Base-by-base conservation (phyloP, 179 eudicot genomes). In the Sideroxylon spinosum region DNA sequence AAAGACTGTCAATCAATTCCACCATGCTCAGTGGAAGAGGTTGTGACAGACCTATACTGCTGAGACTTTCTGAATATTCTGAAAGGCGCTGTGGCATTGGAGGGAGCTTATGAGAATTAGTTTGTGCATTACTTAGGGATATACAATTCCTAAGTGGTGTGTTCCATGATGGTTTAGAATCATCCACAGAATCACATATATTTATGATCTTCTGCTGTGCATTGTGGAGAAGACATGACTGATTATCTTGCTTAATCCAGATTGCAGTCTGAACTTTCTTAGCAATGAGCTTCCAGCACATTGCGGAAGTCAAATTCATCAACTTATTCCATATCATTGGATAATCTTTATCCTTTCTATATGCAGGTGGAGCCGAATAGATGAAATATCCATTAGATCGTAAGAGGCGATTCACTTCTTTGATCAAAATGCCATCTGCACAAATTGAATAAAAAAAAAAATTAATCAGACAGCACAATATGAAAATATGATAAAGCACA, bases 291-390 rank as follows among this genome's bases (percentile, higher is more conserved):
- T 92, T 90, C 99, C 99, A 94, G 88, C 98, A 95, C 98, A 95
- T 93, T 59, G 88, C 89, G 74, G 95, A 80, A 78, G 98, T 92
- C 62, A 93, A 59, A 77, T 87, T 90, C 78, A 80, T 84, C 84
- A 95, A 77, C 83, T 91, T 93, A 67, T 94, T 89, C 98, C 97
- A 95, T 79, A 94, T 93, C 32, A 84, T 8, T 46, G 98, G 98
- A 80, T 60, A 95, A 82, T 92, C 96, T 87, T 95, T 95, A 78
- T 95, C 99, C 75, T 95, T 92, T 82, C 92, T 89, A 73, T 95
- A 95, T 37, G 97, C 99, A 13, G 99, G 99, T 69, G 99, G 99
- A 70, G 97, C 98, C 65, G 98, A 95, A 84, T 95, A 95, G n/a
- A 92, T 93, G 84, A 95, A 95, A 82, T 95, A 95, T 65, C 99